Conservation (phyloP, 495 filamentous ascomycete species). For the Aspergillus diversus region DNA sequence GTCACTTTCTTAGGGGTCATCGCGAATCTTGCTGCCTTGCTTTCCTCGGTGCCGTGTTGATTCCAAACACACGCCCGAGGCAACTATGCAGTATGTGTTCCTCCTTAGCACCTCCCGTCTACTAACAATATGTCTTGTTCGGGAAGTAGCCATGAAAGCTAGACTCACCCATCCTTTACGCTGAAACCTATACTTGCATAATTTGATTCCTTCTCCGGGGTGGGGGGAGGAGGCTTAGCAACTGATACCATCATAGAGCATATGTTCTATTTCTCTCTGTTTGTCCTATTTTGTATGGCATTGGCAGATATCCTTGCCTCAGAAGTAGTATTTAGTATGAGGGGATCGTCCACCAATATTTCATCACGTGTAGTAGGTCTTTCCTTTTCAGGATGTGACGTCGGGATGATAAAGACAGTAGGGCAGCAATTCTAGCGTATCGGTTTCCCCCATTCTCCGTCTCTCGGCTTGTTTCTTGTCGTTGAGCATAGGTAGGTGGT, state of each 20-base stretch:
- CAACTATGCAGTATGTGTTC: conserved; percentile 3
- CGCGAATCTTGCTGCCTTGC: background rate
- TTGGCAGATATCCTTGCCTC: background rate
- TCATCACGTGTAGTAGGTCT: background rate
- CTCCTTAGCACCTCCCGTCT: background rate
- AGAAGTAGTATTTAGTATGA: background rate
- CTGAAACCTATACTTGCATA: too few relatives aligned
- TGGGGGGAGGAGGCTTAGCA: too few relatives aligned
- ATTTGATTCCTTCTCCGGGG: too few relatives aligned
- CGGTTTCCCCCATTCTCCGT: too few relatives aligned
- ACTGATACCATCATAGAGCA: too few relatives aligned
- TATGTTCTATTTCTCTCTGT: too few relatives aligned
- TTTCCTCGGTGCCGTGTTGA: background rate
- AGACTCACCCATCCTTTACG: background rate
- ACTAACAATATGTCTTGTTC: background rate
- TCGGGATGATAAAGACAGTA: conserved; percentile 35
- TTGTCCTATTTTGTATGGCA: too few relatives aligned
- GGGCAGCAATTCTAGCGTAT: background rate
- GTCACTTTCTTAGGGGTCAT: conserved; percentile 1
- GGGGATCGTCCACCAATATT: background rate
- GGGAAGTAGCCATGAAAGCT: background rate
- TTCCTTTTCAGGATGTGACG: conserved; percentile 30
- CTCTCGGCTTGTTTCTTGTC: background rate
- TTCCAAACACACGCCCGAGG: background rate
- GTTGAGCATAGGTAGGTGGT: background rate